Percentiles rank a stretch among this genome's conserved stretches.
phyloP scores from a whole-genome alignment of 2,329 filamentous ascomycete genomes.

The Lojkania enalia region DNA sequence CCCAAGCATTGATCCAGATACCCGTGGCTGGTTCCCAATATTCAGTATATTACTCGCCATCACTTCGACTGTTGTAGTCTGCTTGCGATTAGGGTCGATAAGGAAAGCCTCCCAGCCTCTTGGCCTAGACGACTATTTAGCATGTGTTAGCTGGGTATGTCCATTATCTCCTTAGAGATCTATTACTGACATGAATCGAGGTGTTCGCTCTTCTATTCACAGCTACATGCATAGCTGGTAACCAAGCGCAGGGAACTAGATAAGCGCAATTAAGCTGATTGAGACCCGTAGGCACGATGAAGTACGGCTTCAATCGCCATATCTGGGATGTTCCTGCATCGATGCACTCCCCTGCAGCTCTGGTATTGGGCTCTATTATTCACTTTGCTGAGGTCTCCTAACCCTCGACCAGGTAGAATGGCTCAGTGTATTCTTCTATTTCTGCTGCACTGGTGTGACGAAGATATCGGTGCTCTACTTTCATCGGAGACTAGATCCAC shows the following conservation, averaged over 20 bases:
- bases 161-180: background rate
- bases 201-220: slow-evolving; percentile 19
- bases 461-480: slow-evolving; percentile 47
- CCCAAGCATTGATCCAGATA: slow-evolving; percentile 31
- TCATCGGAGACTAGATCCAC: slow-evolving; percentile 39
- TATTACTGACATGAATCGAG: slow-evolving; percentile 10
- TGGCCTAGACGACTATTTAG: slow-evolving; percentile 37
- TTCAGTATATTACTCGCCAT: slow-evolving; percentile 31
- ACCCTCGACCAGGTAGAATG: slow-evolving; percentile 27
- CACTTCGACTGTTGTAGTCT: slow-evolving; percentile 28
- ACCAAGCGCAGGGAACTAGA: background rate
- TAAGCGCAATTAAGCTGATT: too few species aligned
- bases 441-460: slow-evolving; percentile 35
- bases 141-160: slow-evolving; percentile 18
- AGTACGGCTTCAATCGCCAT: slow-evolving; percentile 38
- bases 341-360: slow-evolving; percentile 16
- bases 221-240: slow-evolving; percentile 11
- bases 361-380: slow-evolving; percentile 17
- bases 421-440: slow-evolving; percentile 38
- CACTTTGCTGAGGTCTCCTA: slow-evolving; percentile 2
- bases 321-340: slow-evolving; percentile 39
- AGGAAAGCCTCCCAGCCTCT: slow-evolving; percentile 29
- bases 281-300: slow-evolving; percentile 18
- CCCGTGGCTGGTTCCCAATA: slow-evolving; percentile 35
- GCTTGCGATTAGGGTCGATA: slow-evolving; percentile 28